phyloP scores from a whole-genome alignment of 2,329 filamentous ascomycete genomes.

The Colletotrichum godetiae region DNA sequence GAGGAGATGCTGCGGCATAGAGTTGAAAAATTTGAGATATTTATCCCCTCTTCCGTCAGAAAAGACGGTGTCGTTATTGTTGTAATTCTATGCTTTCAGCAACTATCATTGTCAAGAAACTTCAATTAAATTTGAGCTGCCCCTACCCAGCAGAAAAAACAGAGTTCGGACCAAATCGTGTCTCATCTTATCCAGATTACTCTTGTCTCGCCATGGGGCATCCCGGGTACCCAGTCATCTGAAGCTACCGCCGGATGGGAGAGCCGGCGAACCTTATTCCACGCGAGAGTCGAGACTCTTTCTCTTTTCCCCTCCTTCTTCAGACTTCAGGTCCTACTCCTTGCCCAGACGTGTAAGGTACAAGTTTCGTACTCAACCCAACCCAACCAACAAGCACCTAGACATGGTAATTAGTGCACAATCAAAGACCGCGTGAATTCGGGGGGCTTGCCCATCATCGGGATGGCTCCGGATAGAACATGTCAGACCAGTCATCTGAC shows the following conservation, averaged over 20 bases:
- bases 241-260: neutral
- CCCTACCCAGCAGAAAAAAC: neutral
- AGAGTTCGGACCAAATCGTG: neutral
- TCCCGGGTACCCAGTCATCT: neutral
- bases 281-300: too few species aligned
- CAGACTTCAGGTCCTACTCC: neutral
- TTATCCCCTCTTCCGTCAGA: neutral
- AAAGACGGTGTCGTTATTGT: neutral
- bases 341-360: neutral
- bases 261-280: neutral
- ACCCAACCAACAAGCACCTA: neutral
- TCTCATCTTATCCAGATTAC: neutral
- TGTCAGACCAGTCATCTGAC: constrained; percentile 8
- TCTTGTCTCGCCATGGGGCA: neutral
- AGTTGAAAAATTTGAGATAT: too few species aligned
- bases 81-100: too few species aligned
- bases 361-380: neutral
- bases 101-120: neutral
- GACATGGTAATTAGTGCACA: neutral
- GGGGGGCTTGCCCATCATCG: neutral
- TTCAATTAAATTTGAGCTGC: neutral
- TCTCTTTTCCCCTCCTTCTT: neutral
- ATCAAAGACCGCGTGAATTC: neutral
- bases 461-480: neutral
- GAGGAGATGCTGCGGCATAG: constrained; percentile 44